Base-by-base conservation (phyloP, 140 eudicot genomes). In the Cichorium intybus region DNA sequence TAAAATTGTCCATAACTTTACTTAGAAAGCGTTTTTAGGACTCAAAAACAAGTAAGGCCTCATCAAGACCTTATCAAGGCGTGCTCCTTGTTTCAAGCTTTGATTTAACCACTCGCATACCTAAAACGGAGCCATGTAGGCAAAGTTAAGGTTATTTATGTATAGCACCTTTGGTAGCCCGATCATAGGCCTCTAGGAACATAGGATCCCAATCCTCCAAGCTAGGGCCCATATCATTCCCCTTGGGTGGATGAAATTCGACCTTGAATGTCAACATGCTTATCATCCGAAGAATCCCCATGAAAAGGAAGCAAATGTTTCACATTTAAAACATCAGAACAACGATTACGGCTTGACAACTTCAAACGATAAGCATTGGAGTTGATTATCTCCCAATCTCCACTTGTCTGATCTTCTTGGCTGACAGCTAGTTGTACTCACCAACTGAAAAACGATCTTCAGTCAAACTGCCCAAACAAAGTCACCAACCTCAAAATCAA, bases 331-430 rank as follows among this genome's bases (percentile, higher is more conserved):
- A 37, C 68, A 43, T 62, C 21, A 10, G 55, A 39, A 10, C 52
- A 34, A 9, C 20, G 23, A 17, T 24, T 10, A 46, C 47, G 71
- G n/a, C 60, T 26, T 5, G 70, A 29, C 15, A 45, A 35, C 26
- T 29, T 47, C 47, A 64, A 16, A 17, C 58, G 23, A 34, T 64
- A 64, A 7, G 60, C 59, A 64, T 48, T 64, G 22, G 57, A n/a
- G 9, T 64, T 64, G 14, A 64, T 64, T 17, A 47, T 64, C 59
- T 17, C 45, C 22, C 43, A 12, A 63, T 26, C 28, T 45, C 27
- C 2, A 46, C 12, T 0, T 48, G 71, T 0, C 47, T 60, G 27
- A 48, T 64, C 27, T 64, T 24, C 37, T 31, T 31, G 9, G 37
- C 7, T 4, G 37, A 31, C 9, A 31, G 6, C 9, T 31, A 2